A percentile compares a stretch with the other conserved stretches of the same genome.
phyloP scores from a whole-genome alignment of 768 basidiomycete species.

The Trametes elegans region DNA sequence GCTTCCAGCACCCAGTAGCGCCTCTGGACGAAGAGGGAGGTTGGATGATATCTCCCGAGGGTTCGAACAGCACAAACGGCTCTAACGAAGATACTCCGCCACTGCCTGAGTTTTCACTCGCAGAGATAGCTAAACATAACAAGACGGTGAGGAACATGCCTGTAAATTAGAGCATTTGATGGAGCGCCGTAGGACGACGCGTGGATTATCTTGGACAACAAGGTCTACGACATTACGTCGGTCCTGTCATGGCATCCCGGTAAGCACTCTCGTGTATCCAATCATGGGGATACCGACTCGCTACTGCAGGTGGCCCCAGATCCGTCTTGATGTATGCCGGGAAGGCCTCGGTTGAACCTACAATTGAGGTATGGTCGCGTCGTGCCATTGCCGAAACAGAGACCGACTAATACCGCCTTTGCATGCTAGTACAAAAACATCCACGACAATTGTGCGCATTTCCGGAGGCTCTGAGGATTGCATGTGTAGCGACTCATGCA shows the following conservation, averaged over 20 bases:
- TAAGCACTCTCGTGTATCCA: background rate
- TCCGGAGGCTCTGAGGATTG: background rate
- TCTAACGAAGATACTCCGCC: background rate
- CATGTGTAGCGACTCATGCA: background rate
- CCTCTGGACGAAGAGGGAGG: conserved; percentile 17
- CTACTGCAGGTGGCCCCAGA: conserved; percentile 9
- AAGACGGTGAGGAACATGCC: no score
- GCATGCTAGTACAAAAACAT: conserved; percentile 22
- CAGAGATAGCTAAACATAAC: conserved; percentile 44
- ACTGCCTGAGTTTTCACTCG: conserved; percentile 28
- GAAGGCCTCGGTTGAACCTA: conserved; percentile 21
- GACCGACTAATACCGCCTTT: background rate
- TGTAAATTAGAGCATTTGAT: no score
- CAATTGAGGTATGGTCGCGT: conserved; percentile 14
- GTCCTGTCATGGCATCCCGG: conserved; percentile 19
- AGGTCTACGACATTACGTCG: conserved; percentile 20
- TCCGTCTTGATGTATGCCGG: conserved; percentile 22
- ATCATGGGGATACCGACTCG: background rate
- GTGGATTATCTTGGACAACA: conserved; percentile 20
- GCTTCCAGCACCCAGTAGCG: conserved; percentile 20
- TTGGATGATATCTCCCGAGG: conserved; percentile 20
- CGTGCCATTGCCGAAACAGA: no score
- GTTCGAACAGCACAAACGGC: background rate
- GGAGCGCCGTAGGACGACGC: conserved; percentile 45
- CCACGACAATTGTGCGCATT: conserved; percentile 20